Base-by-base conservation (phyloP, 345 rosid genomes). In the Salix purpurea region DNA sequence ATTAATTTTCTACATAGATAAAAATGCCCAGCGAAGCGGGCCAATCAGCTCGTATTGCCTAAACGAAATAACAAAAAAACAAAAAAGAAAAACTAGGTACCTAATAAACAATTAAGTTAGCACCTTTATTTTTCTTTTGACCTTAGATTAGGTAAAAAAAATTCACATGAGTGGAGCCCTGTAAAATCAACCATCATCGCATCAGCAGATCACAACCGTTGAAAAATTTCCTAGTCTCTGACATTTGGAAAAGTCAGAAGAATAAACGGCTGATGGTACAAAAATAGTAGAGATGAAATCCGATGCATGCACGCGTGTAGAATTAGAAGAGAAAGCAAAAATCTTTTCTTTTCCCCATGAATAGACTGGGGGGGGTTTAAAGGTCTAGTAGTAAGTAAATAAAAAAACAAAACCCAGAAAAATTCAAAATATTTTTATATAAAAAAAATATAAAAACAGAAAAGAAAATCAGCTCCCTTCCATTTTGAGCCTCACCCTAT, bases 401-500 rank as follows among this genome's bases (percentile, higher is more conserved):
- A 42, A 39, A 32, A 69, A 62, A 66, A 42, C 44, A 71, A 42
- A 24, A 26, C 60, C 14, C 36, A 70, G 48, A 32, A 75, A 65
- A 77, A 12, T 23, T 48, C 24, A 39, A 83, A 65, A 42, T 19
- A 23, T 21, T n/a, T 36, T 42, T 14, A 1, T 39, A 5, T 36
- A 5, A 21, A 52, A 21, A 30, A 58, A 30, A 32, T 7, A 15
- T 5, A 72, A 39, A n/a, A 32, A 23, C 36, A 48, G 60, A 44
- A 46, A 39, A 11, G 15, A 67, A 74, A 68, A 73, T 54, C 48
- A 71, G 24, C 73, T 21, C 73, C 73, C 68, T 77, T 71, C 84
- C 78, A 76, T 77, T 74, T n/a, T 74, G 69, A 76, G 70, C 70
- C 72, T 72, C 73, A 79, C 70, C 76, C 69, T 86, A 86, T 88